Evolutionary conservation across 129 eudicot species (phyloP).

Genomic region (Cynara cardunculus): DNA sequence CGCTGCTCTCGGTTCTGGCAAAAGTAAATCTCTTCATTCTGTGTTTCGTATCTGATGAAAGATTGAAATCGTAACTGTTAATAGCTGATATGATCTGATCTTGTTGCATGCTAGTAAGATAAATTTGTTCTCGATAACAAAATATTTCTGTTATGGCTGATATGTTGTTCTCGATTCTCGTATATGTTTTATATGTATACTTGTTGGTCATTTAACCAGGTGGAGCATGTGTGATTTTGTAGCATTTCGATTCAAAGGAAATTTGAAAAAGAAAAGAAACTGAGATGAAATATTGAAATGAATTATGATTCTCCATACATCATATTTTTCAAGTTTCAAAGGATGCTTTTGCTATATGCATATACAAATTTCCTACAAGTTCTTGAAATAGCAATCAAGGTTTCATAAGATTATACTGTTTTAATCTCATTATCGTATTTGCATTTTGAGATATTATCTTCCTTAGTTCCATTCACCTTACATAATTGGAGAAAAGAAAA

Average conservation of each 20-base stretch:
- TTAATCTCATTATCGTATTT: not conserved
- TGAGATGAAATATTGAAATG: not conserved
- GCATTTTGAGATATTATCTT: not conserved
- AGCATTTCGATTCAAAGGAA: not conserved
- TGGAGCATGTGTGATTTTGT: not conserved
- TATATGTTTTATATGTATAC: not conserved
- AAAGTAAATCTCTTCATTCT: constrained; percentile 35
- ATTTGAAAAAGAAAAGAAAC: not conserved
- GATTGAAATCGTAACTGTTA: not conserved
- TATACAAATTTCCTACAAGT: not conserved
- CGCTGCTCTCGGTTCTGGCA: constrained; percentile 71
- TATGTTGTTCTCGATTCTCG: not conserved
- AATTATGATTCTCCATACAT: not conserved
- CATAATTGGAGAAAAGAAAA: not conserved
- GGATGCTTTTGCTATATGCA: not conserved
- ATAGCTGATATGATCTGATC: not conserved
- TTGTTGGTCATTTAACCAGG: not conserved
- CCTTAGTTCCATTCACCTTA: not conserved
- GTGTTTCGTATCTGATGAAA: not conserved
- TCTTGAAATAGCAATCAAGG: not conserved
- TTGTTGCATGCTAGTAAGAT: not conserved
- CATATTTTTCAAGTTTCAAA: not conserved
- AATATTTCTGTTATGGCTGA: not conserved
- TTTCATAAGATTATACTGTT: not conserved
- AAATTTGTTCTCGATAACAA: not conserved